Percentiles rank a stretch among this genome's conserved stretches.
These are phyloP conservation scores for Gloeostereum incarnatum DNA, from an alignment of 768 basidiomycete species.

Conservation along the genomic window DNA sequence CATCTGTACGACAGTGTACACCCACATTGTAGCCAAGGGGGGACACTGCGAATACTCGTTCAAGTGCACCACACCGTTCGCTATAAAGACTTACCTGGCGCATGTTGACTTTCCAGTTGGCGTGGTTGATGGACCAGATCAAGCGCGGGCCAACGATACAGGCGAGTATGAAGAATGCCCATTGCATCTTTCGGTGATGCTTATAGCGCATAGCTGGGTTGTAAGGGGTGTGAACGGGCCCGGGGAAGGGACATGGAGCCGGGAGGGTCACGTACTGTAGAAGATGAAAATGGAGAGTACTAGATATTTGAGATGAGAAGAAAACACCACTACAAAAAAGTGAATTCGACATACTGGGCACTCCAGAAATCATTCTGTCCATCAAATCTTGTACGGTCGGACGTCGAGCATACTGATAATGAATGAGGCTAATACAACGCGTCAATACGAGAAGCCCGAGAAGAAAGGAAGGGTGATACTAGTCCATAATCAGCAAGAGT, in stretches of 20 bases:
- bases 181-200: slow-evolving; percentile 38
- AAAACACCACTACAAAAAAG: neutral
- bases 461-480: slow-evolving; percentile 32
- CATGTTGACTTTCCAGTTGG: slow-evolving; percentile 66
- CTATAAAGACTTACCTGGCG: slow-evolving; percentile 43
- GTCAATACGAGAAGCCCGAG: slow-evolving; percentile 3
- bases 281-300: slow-evolving; percentile 71
- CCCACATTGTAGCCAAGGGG: slow-evolving; percentile 71
- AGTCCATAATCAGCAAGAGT: slow-evolving; percentile 74
- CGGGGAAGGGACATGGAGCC: neutral
- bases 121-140: slow-evolving; percentile 61
- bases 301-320: slow-evolving; percentile 15
- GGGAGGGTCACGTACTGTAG: slow-evolving; percentile 42
- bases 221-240: neutral
- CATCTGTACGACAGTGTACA: slow-evolving; percentile 65
- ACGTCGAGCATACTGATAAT: slow-evolving; percentile 68
- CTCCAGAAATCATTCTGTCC: slow-evolving; percentile 52
- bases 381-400: slow-evolving; percentile 35
- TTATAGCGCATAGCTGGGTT: slow-evolving; percentile 59
- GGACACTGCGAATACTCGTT: slow-evolving; percentile 41
- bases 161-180: slow-evolving; percentile 49
- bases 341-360: slow-evolving; percentile 53
- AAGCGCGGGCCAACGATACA: slow-evolving; percentile 51
- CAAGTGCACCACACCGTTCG: neutral
- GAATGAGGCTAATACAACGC: slow-evolving; percentile 46